A percentile compares a stretch with the other conserved stretches of the same genome.
These are phyloP conservation scores for Colletotrichum kahawae DNA, from an alignment of 2,329 filamentous ascomycete species.

Conservation along the genomic window DNA sequence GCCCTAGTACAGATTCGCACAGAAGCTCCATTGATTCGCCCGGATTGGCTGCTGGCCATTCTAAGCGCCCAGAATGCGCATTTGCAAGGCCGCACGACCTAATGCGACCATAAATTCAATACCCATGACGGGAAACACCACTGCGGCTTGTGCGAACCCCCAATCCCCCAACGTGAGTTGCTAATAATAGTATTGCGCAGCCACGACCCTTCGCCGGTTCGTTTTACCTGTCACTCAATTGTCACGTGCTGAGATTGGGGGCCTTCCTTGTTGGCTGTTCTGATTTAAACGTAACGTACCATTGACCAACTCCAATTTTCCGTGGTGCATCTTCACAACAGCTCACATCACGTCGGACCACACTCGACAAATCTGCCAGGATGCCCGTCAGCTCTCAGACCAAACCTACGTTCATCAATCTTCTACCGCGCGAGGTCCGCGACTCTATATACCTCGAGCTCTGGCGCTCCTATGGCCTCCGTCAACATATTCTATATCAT, in stretches of 20 bases:
- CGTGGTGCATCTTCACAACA: neutral
- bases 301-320: neutral
- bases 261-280: neutral
- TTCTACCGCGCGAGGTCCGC: slow-evolving; percentile 16
- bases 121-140: neutral
- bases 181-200: neutral
- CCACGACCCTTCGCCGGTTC: neutral
- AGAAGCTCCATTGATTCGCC: neutral
- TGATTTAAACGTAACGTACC: neutral
- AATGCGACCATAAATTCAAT: neutral
- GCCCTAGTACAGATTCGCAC: neutral
- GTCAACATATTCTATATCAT: slow-evolving; percentile 18
- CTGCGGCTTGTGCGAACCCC: neutral
- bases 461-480: slow-evolving; percentile 4
- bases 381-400: neutral
- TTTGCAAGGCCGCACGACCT: neutral
- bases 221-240: neutral
- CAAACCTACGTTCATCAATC: neutral
- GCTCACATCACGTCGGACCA: neutral
- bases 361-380: neutral
- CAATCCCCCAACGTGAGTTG: neutral
- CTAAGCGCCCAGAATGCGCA: neutral
- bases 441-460: slow-evolving; percentile 21
- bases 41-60: neutral
- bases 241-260: neutral